These are phyloP conservation scores for Aureobasidium uvarum DNA, from an alignment of 2,329 filamentous ascomycete species.

Conservation along the genomic window DNA sequence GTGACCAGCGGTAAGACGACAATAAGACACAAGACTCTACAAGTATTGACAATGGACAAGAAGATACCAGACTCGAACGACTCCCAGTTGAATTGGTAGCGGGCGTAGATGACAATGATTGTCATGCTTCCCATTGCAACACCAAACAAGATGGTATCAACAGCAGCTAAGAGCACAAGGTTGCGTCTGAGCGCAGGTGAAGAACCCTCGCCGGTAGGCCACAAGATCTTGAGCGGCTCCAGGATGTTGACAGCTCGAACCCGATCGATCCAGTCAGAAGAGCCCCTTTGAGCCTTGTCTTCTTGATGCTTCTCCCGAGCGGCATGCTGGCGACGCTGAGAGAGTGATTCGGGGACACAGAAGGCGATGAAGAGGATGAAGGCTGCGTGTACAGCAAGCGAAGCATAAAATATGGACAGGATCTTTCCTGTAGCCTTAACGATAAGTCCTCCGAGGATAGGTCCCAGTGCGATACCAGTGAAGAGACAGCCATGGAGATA, in stretches of 20 bases:
- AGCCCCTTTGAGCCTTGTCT: slow-evolving; percentile 39
- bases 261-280: slow-evolving; percentile 47
- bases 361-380: slow-evolving; percentile 73
- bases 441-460: slow-evolving; percentile 75
- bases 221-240: slow-evolving; percentile 73
- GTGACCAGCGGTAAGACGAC: slow-evolving; percentile 73
- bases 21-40: slow-evolving; percentile 73
- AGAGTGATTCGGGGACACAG: slow-evolving; percentile 80
- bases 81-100: slow-evolving; percentile 77
- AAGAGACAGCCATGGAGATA: slow-evolving; percentile 90
- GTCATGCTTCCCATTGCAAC: slow-evolving; percentile 76
- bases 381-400: slow-evolving; percentile 66
- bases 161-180: slow-evolving; percentile 72
- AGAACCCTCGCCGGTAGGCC: slow-evolving; percentile 65
- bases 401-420: slow-evolving; percentile 80
- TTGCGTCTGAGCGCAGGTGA: slow-evolving; percentile 68
- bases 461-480: slow-evolving; percentile 81
- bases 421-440: slow-evolving; percentile 73
- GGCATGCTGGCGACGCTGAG: slow-evolving; percentile 64
- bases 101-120: slow-evolving; percentile 81
- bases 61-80: slow-evolving; percentile 77
- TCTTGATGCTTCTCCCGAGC: slow-evolving; percentile 67
- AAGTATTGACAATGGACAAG: slow-evolving; percentile 73
- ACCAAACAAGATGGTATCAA: slow-evolving; percentile 80
- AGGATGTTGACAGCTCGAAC: slow-evolving; percentile 62